Conservation (phyloP, 805 yeast genomes). For the Cyberlindnera sargentensis region DNA sequence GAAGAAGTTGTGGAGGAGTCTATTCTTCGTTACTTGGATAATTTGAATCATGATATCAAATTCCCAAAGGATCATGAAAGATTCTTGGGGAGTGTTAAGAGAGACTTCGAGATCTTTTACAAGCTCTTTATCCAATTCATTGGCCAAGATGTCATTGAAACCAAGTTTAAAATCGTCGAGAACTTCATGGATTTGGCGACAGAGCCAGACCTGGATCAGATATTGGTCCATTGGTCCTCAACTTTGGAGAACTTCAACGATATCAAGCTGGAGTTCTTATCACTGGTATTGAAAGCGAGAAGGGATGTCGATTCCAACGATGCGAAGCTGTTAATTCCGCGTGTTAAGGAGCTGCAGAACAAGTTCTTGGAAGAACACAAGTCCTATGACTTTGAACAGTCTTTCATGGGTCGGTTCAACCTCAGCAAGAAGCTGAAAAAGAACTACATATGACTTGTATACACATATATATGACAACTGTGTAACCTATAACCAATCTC, state of each 20-base stretch:
- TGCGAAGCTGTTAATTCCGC: slow-evolving; percentile 11
- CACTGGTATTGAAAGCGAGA: slow-evolving; percentile 47
- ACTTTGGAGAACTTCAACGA: slow-evolving; percentile 65
- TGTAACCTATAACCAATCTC: neutral
- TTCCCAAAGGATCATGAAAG: slow-evolving; percentile 35
- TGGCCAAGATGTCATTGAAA: slow-evolving; percentile 35
- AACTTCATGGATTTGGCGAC: slow-evolving; percentile 50
- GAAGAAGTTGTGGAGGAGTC: slow-evolving; percentile 49
- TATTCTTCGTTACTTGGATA: slow-evolving; percentile 41
- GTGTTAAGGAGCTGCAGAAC: slow-evolving; percentile 8
- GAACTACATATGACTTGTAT: slow-evolving; percentile 6
- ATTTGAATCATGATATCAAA: slow-evolving; percentile 36
- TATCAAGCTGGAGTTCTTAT: slow-evolving; percentile 65
- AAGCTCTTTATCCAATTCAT: slow-evolving; percentile 42
- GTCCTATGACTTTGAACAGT: slow-evolving; percentile 3
- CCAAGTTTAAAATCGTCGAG: slow-evolving; percentile 53
- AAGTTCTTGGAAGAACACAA: slow-evolving; percentile 5
- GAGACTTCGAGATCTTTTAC: slow-evolving; percentile 54
- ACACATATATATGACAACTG: neutral
- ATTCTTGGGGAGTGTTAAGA: slow-evolving; percentile 44
- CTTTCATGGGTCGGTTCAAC: slow-evolving; percentile 14
- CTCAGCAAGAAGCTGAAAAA: slow-evolving; percentile 9
- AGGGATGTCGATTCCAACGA: slow-evolving; percentile 26
- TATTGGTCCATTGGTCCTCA: slow-evolving; percentile 51
- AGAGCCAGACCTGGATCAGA: slow-evolving; percentile 37